phyloP scores from a whole-genome alignment of 2,329 filamentous ascomycete genomes.

The Tolypocladium nubicola region DNA sequence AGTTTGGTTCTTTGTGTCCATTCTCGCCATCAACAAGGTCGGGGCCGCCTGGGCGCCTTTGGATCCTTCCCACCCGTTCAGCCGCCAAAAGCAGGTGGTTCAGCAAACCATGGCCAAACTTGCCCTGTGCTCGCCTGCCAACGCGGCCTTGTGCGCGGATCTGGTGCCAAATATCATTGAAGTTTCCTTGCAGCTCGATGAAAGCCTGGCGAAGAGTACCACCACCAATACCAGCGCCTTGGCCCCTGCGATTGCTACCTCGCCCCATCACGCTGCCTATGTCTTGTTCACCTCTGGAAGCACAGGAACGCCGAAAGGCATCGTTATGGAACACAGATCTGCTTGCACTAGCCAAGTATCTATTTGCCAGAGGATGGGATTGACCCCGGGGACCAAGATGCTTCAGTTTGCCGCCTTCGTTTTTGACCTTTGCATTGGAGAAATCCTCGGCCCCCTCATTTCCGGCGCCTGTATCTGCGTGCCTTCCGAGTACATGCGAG shows the following conservation, averaged over 20 bases:
- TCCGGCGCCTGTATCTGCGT: slow-evolving; percentile 4
- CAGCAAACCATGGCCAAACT: neutral
- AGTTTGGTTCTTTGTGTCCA: slow-evolving; percentile 5
- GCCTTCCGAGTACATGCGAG: slow-evolving; percentile 1
- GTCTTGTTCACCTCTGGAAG: neutral
- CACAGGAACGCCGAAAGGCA: neutral
- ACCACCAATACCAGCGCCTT: too few relatives aligned
- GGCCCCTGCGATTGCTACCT: neutral
- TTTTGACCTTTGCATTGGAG: slow-evolving; percentile 4
- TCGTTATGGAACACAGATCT: slow-evolving; percentile 2
- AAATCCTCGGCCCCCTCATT: slow-evolving; percentile 2
- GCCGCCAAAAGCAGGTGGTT: neutral
- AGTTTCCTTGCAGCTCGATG: too few relatives aligned
- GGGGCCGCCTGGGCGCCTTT: slow-evolving; percentile 6
- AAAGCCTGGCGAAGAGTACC: too few relatives aligned
- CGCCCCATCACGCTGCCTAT: neutral
- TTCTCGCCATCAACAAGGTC: slow-evolving; percentile 5
- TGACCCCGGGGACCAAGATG: neutral
- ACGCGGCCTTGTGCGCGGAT: neutral
- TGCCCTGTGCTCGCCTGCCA: neutral
- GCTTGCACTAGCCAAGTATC: neutral
- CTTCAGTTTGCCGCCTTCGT: slow-evolving; percentile 5
- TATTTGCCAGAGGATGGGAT: neutral
- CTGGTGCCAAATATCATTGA: neutral
- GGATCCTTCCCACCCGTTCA: neutral